These are phyloP conservation scores for Chamaenerion angustifolium DNA, from an alignment of 345 rosid species.

Conservation along the genomic window DNA sequence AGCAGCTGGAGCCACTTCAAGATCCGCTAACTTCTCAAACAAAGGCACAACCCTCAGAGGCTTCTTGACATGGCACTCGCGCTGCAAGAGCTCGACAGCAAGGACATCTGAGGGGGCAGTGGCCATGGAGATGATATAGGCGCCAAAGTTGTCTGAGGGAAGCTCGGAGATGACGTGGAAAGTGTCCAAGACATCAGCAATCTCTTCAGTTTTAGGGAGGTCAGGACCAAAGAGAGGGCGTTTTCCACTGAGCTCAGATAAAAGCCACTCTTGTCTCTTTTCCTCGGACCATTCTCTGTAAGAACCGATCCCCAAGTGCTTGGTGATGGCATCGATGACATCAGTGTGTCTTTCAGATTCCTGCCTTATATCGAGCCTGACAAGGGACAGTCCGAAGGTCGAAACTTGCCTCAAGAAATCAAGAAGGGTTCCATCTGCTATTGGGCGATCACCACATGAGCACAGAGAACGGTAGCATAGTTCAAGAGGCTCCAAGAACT, in stretches of 20 bases:
- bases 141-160: slow-evolving; percentile 76
- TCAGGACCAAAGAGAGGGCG: slow-evolving; percentile 91
- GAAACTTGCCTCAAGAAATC: slow-evolving; percentile 96
- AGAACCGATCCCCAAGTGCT: slow-evolving; percentile 65
- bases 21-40: slow-evolving; percentile 92
- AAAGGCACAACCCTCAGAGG: slow-evolving; percentile 90
- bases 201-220: slow-evolving; percentile 89
- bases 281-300: slow-evolving; percentile 89
- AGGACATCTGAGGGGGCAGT: slow-evolving; percentile 90
- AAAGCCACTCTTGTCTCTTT: slow-evolving; percentile 74
- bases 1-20: slow-evolving; percentile 90
- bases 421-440: slow-evolving; percentile 95
- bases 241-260: slow-evolving; percentile 76
- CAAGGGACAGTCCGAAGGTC: slow-evolving; percentile 89
- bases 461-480: slow-evolving; percentile 90
- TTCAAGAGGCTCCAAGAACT: slow-evolving; percentile 97
- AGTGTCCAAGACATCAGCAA: slow-evolving; percentile 76
- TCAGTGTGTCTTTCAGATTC: slow-evolving; percentile 93
- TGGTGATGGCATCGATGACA: slow-evolving; percentile 80
- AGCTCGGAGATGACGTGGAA: slow-evolving; percentile 75
- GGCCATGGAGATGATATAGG: slow-evolving; percentile 92
- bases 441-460: slow-evolving; percentile 69
- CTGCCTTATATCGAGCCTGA: slow-evolving; percentile 87
- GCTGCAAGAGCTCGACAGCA: slow-evolving; percentile 88
- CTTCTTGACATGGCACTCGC: slow-evolving; percentile 68